These are phyloP conservation scores for Adiantum capillusveneris DNA, from an alignment of 75 land plant species.

Conservation along the genomic window DNA sequence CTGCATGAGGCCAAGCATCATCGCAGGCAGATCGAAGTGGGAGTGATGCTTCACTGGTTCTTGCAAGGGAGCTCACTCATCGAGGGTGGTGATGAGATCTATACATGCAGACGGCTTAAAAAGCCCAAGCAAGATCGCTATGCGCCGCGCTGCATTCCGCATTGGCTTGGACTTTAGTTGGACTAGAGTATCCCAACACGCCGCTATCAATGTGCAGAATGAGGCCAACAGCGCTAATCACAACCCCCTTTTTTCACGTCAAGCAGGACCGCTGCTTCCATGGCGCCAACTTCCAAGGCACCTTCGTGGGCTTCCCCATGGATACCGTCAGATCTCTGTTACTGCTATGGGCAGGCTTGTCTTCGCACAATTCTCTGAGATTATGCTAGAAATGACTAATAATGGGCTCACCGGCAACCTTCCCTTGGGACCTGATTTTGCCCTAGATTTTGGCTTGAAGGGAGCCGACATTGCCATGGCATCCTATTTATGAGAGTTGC, in stretches of 20 bases:
- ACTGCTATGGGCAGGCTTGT: constrained; percentile 44
- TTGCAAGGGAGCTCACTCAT: constrained; percentile 35
- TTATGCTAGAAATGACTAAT: constrained; percentile 41
- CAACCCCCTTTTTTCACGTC: constrained; percentile 32
- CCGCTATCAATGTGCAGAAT: constrained; percentile 21
- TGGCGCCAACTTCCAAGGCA: constrained; percentile 47
- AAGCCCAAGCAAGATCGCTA: too few species aligned
- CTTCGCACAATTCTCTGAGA: constrained; percentile 52
- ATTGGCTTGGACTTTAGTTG: too few species aligned
- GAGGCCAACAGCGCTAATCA: constrained; percentile 38
- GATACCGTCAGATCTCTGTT: constrained; percentile 24
- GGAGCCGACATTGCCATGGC: too few species aligned
- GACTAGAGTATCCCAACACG: too few species aligned
- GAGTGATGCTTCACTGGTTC: constrained; percentile 44
- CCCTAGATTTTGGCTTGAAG: constrained; percentile 42
- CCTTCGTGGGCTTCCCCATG: too few species aligned
- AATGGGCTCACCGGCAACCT: constrained; percentile 36
- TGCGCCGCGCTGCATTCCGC: too few species aligned
- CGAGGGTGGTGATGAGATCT: too few species aligned
- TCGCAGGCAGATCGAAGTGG: constrained; percentile 42
- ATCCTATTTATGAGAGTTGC: too few species aligned
- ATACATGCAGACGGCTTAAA: too few species aligned
- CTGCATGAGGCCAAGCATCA: too few species aligned
- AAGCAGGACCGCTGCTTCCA: constrained; percentile 22
- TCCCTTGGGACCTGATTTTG: constrained; percentile 25